Base-by-base conservation (phyloP, 2,329 filamentous ascomycete genomes). In the Colletotrichum caudatum region DNA sequence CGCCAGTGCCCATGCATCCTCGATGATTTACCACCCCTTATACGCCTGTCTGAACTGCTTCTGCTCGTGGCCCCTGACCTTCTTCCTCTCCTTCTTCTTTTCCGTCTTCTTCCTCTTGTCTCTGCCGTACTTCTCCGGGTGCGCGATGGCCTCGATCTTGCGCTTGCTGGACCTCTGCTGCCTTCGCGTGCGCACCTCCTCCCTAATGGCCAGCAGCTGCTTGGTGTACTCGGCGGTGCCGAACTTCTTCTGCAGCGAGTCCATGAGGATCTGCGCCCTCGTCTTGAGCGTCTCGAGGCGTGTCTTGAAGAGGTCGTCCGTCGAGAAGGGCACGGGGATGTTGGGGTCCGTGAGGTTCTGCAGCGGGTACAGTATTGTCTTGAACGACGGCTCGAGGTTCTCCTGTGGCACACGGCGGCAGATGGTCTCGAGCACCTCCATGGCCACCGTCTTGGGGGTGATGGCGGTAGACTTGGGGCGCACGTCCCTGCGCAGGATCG, bases 81-180 rank as follows among this genome's bases (percentile, higher is more conserved):
- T 97, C 80, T 91, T 90, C 81, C 91, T 90, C 76, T 92, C 92
- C 83, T 91, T 94, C 86, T 96, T 96, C 84, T 91, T 90, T 79
- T 96, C 94, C 73, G 93, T 88, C 85, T 92, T 94, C 84, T 92
- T 93, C 79, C 89, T 90, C 90, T 98, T 98, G 76, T 92, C 91
- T 78, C 88, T 86, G 37, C 91, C 93, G 76, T 91, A 90, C 78
- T 87, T 92, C 82, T 96, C 95, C 1, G 96, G 96, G 78, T 92
- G 89, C 61, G 88, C 88, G 33, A 99, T 91, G 14, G 93, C 93
- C 79, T 97, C 95, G 74, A 98, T 93, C 82, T 94, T 93, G 77
- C 96, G 89, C 88, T 99, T 99, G 74, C 87, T 89, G 65, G 92
- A 90, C 74, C 97, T 86, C 77, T 91, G 89, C 78, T 94, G 90